Evolutionary conservation across 768 basidiomycete genomes (phyloP), one percentile per base, ranked within the genome.

Genomic region (Tricholoma flavovirens): DNA sequence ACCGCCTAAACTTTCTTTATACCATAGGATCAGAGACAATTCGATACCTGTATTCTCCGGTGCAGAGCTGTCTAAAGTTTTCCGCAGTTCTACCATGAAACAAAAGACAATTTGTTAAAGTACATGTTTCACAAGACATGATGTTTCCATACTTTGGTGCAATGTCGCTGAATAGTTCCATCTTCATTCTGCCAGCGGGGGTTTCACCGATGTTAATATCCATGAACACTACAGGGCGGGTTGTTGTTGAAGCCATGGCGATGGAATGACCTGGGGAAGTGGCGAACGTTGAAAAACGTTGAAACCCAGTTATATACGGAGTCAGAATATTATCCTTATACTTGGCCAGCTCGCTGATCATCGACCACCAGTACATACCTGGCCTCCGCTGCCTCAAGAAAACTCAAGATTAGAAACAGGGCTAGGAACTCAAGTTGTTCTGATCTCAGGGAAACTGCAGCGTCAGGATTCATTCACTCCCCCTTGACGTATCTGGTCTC

Each of bases 121-220:
- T 19, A 7, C 14, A n/a, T 10, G 26, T 26, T 26, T n/a, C 17
- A 6, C 22, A 24, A 45, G 43, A 14, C 11, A 48, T n/a, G 24
- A 24, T 12, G 24, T 5, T 21, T 45, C 62, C 87, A 56, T 49
- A 96, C 94, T 93, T 97, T 52, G 97, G 96, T 1, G 90, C 93
- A 54, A 96, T 86, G 66, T 99, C 97, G 57, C 87, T 90, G 73
- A 96, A 98, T 15, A 99, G 76, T 71, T 99, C 96, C 86, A 99
- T 96, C 75, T 98, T 98, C 62, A 99, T 79, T 30, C 97, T 76
- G 14, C 95, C 96, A 3, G 93, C 93, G 30, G 92, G 91, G 0
- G 94, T 98, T 74, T 98, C 96, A 43, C 97, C 97, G 49, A 99
- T 98, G 49, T 90, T 83, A 58, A 98, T 77, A 67, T 99, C 97